Evolutionary conservation across 306 rosid species (phyloP).

Genomic region (Cucurbita maxima): DNA sequence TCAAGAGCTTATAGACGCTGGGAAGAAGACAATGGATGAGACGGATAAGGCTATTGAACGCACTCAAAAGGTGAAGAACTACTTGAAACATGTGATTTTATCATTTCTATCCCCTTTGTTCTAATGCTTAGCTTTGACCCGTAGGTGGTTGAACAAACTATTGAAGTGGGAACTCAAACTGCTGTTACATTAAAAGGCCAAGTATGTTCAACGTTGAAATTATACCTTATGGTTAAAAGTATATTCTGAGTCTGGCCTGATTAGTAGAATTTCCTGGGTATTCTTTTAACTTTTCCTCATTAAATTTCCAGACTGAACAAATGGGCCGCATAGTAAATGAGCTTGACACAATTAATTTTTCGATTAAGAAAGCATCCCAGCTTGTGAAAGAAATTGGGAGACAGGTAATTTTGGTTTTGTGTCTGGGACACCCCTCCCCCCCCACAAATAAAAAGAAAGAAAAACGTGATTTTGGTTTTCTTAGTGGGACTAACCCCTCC

Average conservation of each 20-base stretch:
- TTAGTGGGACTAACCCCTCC: conserved; percentile 1
- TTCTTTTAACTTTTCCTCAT: neutral
- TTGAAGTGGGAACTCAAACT: conserved; percentile 96
- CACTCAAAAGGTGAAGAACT: conserved; percentile 49
- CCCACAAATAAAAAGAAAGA: neutral
- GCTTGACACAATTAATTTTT: conserved; percentile 94
- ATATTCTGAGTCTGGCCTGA: neutral
- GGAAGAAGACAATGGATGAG: conserved; percentile 80
- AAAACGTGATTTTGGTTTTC: neutral
- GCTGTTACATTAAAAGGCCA: conserved; percentile 86
- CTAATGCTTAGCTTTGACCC: conserved; percentile 12
- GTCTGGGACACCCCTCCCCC: neutral
- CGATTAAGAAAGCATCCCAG: conserved; percentile 94
- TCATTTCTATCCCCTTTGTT: conserved; percentile 8
- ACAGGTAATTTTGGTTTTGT: conserved; percentile 42
- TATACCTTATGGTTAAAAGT: neutral
- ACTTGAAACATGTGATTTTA: neutral
- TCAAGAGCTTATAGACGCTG: conserved; percentile 81
- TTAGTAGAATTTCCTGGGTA: neutral
- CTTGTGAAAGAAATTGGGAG: conserved; percentile 98
- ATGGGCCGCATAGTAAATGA: conserved; percentile 97
- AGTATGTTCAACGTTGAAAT: conserved; percentile 34
- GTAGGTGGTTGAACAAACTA: conserved; percentile 82
- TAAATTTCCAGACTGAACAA: conserved; percentile 71
- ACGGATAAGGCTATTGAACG: conserved; percentile 94